A percentile compares a stretch with the other conserved stretches of the same genome.
These are phyloP conservation scores for Circinella minor DNA, from an alignment of 371 early-diverging fungal genomes.

Conservation along the genomic window DNA sequence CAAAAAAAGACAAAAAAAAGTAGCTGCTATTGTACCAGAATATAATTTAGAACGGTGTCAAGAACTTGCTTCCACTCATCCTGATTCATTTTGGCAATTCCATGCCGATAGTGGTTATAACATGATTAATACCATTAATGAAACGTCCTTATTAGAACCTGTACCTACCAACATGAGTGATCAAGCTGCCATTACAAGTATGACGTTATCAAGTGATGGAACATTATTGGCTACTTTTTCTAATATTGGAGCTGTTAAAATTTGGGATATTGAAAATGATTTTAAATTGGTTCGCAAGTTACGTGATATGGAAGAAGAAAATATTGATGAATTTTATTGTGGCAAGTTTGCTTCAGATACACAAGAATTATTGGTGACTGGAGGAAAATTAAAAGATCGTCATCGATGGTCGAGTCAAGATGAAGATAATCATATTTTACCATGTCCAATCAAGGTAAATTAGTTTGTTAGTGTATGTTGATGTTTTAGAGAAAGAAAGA, in stretches of 20 bases:
- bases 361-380: conserved; percentile 32
- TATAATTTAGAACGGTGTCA: conserved; percentile 51
- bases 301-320: conserved; percentile 75
- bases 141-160: conserved; percentile 62
- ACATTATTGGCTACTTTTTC: conserved; percentile 84
- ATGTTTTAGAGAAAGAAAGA: background rate
- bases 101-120: conserved; percentile 24
- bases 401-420: conserved; percentile 85
- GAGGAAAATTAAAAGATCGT: conserved; percentile 77
- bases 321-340: conserved; percentile 91
- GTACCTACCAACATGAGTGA: conserved; percentile 55
- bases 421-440: conserved; percentile 90
- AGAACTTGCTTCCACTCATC: conserved; percentile 42
- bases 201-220: conserved; percentile 82
- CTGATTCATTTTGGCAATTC: conserved; percentile 28
- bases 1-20: background rate
- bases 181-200: conserved; percentile 71
- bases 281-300: conserved; percentile 71
- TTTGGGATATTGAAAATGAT: conserved; percentile 79
- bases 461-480: background rate
- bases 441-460: conserved; percentile 81
- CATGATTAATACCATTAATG: conserved; percentile 58
- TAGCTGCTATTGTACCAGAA: conserved; percentile 7
- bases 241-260: conserved; percentile 71
- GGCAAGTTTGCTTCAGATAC: conserved; percentile 63